Conservation (phyloP, 2,329 filamentous ascomycete genomes). For the Stagonosporopsis chrysanthemi region DNA sequence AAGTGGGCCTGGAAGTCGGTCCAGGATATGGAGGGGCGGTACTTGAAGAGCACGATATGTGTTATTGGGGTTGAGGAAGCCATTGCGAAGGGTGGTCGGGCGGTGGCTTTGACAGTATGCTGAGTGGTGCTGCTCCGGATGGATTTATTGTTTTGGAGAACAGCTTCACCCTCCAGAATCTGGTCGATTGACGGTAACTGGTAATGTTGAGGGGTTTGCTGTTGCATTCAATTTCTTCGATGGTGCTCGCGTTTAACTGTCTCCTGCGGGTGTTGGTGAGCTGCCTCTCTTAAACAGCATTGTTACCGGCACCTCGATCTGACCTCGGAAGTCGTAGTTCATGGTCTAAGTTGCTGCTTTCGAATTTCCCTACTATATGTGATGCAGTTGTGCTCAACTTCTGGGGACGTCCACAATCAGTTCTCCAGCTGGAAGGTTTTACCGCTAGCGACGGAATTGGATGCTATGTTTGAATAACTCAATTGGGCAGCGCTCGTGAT, state of each 20-base stretch:
- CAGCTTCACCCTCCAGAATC: not conserved
- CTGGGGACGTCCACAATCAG: not conserved
- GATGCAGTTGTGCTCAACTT: constrained; percentile 3
- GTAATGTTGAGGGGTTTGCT: not conserved
- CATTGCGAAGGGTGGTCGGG: not conserved
- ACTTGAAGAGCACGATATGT: constrained; percentile 49
- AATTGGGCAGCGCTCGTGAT: not conserved
- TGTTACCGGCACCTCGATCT: not conserved
- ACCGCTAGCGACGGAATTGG: constrained; percentile 7
- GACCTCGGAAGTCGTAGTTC: not conserved
- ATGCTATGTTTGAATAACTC: not conserved
- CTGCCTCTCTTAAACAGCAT: not conserved
- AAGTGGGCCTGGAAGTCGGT: constrained; percentile 44
- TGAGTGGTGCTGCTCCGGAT: not conserved
- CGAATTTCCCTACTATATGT: constrained; percentile 10
- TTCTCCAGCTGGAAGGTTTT: constrained; percentile 2
- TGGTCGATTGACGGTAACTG: constrained; percentile 8
- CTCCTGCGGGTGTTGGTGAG: not conserved
- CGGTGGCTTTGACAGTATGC: too few species aligned
- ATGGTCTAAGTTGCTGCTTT: not conserved
- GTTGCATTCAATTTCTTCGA: constrained; percentile 4
- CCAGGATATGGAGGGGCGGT: constrained; percentile 42
- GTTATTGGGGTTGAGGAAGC: constrained; percentile 30
- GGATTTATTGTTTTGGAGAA: not conserved
- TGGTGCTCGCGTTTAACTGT: too few species aligned